These are phyloP conservation scores for Pilatotrama ljubarskyi DNA, from an alignment of 768 basidiomycete genomes.

Conservation along the genomic window DNA sequence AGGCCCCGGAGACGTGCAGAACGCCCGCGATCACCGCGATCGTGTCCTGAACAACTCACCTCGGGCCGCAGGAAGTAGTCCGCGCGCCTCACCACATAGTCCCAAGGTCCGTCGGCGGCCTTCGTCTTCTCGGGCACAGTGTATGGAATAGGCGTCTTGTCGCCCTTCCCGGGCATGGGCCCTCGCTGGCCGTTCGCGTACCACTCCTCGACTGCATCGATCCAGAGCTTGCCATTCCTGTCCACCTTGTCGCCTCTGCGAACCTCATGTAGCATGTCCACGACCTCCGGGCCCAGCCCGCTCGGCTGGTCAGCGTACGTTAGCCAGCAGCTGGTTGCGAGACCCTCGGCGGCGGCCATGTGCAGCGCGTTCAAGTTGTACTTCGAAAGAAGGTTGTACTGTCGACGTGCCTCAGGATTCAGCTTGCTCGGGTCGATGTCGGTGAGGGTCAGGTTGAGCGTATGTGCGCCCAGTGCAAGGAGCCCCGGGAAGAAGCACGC, in stretches of 20 bases:
- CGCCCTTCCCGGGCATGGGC: conserved; percentile 54
- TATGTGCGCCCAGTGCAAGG: conserved; percentile 67
- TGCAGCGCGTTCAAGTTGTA: conserved; percentile 65
- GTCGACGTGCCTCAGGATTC: conserved; percentile 26
- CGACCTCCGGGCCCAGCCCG: conserved; percentile 69
- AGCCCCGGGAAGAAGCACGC: conserved; percentile 79
- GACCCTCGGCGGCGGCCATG: conserved; percentile 73
- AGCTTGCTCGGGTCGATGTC: conserved; percentile 49
- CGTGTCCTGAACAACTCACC: conserved; percentile 41
- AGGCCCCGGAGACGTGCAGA: neutral
- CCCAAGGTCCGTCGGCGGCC: conserved; percentile 31
- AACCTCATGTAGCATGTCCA: conserved; percentile 34
- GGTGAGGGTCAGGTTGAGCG: conserved; percentile 49
- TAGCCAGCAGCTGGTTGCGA: conserved; percentile 70
- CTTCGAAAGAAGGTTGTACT: conserved; percentile 39
- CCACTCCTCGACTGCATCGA: conserved; percentile 51
- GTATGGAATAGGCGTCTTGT: conserved; percentile 41
- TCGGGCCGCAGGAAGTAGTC: conserved; percentile 70
- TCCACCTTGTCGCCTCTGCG: neutral
- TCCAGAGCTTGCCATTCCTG: conserved; percentile 39
- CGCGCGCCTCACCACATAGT: conserved; percentile 50
- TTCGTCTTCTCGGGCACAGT: conserved; percentile 25
- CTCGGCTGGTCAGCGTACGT: conserved; percentile 70
- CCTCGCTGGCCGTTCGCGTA: conserved; percentile 34
- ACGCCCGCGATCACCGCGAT: too few relatives aligned